Percentiles rank a stretch among this genome's conserved stretches.
These are phyloP conservation scores for Penicillium sp. DNA, from an alignment of 2,329 filamentous ascomycete species.

Conservation along the genomic window DNA sequence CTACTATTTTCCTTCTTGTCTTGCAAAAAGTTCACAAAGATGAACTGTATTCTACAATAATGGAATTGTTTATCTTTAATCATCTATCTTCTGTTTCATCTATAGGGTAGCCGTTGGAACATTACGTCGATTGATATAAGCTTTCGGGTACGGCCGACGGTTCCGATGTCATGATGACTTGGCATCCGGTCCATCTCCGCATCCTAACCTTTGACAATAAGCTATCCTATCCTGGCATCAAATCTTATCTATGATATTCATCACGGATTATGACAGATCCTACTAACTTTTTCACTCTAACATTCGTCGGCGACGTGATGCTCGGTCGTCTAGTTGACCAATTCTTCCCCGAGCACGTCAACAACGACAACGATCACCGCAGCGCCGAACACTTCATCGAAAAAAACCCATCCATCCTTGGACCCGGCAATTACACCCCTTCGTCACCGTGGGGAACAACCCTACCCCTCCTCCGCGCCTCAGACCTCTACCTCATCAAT, in stretches of 20 bases:
- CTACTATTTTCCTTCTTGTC: conserved; percentile 16
- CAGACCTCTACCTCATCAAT: conserved; percentile 45
- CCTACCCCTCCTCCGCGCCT: conserved; percentile 36
- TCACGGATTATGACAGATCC: conserved; percentile 8
- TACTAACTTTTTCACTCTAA: conserved; percentile 31
- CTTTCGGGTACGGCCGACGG: conserved; percentile 1
- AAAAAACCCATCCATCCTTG: conserved; percentile 26
- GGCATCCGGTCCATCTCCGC: background rate
- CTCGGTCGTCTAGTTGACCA: conserved; percentile 48
- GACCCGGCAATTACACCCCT: conserved; percentile 27
- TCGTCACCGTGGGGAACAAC: conserved; percentile 42
- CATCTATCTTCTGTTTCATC: background rate
- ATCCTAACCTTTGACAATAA: background rate
- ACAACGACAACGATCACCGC: conserved; percentile 31
- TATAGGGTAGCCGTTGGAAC: background rate
- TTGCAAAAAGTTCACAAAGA: conserved; percentile 18
- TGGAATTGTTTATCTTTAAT: conserved; percentile 16
- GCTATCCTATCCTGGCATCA: background rate
- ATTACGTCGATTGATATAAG: background rate
- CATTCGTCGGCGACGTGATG: conserved; percentile 48
- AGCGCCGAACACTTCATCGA: conserved; percentile 26
- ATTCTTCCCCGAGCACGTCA: conserved; percentile 41
- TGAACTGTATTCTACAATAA: conserved; percentile 25
- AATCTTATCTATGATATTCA: background rate
- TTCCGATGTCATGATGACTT: conserved; percentile 24